Conservation (phyloP, 148 eudicot species). For the Spergularia bocconei region DNA sequence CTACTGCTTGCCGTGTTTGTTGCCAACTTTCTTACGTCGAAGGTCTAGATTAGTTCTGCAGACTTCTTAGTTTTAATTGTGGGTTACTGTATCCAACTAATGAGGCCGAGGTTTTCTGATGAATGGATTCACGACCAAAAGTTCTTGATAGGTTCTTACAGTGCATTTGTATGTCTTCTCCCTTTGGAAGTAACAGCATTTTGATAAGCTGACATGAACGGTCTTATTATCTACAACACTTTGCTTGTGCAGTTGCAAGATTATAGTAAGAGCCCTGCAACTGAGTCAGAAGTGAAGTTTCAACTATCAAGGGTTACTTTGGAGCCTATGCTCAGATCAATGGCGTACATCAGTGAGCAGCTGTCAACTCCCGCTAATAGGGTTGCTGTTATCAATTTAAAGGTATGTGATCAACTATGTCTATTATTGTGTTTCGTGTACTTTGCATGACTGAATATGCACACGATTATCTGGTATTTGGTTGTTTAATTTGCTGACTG, state of each 20-base stretch:
- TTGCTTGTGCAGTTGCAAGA: conserved; percentile 70
- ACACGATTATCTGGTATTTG: neutral
- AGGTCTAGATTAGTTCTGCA: neutral
- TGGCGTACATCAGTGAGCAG: conserved; percentile 86
- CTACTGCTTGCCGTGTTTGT: neutral
- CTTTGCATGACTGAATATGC: neutral
- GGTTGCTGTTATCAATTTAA: conserved; percentile 89
- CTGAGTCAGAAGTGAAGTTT: conserved; percentile 73
- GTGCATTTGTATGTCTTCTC: neutral
- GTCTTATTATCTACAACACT: neutral
- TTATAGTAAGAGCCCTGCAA: conserved; percentile 58
- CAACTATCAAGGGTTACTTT: conserved; percentile 50
- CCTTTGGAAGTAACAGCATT: neutral
- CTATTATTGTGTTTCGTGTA: neutral
- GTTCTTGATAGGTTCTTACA: neutral
- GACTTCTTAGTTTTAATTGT: neutral
- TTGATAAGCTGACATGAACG: neutral
- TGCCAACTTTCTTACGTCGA: neutral
- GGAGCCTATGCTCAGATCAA: conserved; percentile 86
- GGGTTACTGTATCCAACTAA: neutral
- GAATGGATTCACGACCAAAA: neutral
- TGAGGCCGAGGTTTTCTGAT: neutral
- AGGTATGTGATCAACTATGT: conserved; percentile 42
- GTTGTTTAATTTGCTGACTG: no score
- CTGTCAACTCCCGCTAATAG: conserved; percentile 70